Evolutionary conservation across 2,329 filamentous ascomycete species (phyloP), one percentile per base, ranked within the genome.

Genomic region (Scedosporium aurantiacum): DNA sequence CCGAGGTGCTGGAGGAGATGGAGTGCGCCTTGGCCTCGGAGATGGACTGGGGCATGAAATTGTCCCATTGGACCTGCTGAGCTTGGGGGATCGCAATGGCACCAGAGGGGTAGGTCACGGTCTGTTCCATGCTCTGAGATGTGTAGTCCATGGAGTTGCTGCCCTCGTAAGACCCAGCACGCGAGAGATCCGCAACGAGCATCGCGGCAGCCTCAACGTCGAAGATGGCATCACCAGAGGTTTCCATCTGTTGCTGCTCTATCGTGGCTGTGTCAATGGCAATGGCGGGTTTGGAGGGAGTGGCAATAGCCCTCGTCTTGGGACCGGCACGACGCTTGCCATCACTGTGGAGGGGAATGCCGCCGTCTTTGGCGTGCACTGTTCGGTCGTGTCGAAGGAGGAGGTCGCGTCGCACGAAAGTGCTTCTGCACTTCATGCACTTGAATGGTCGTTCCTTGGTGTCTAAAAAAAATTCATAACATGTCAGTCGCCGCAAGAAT

Each of bases 401-500:
- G 65, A 99, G 83, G 78, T 99, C 94, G 76, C 94, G 90, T 74
- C 94, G 90, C 69, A 99, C 94, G 73, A 99, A 99, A 64, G 94
- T 99, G 81, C 92, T 97, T 71, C 92, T 85, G 76, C 94, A 99
- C 79, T 99, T 99, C 79, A 91, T 83, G 77, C 94, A 99, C 75
- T 97, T 97, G 83, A 99, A 99, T 43, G 94, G 94, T 65, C 94
- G 88, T 77, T 97, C 94, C 78, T 99, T 99, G 66, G 94, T 99
- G 76, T 97, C 93, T 97, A 57, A 43, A 63, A 63, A 61, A 64
- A 58, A 55, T 23, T 23, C 21, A 27, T 14, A 63, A 65, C 60
- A 63, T 64, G 63, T 62, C 57, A 63, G 55, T 62, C 55, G 41
- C 50, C 25, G 45, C n/a, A 7, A 14, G 52, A 54, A 21, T 54